Percentiles rank a stretch among this genome's conserved stretches.
These are phyloP conservation scores for Gentiana dahurica DNA, from an alignment of 257 asterid species.

Conservation along the genomic window DNA sequence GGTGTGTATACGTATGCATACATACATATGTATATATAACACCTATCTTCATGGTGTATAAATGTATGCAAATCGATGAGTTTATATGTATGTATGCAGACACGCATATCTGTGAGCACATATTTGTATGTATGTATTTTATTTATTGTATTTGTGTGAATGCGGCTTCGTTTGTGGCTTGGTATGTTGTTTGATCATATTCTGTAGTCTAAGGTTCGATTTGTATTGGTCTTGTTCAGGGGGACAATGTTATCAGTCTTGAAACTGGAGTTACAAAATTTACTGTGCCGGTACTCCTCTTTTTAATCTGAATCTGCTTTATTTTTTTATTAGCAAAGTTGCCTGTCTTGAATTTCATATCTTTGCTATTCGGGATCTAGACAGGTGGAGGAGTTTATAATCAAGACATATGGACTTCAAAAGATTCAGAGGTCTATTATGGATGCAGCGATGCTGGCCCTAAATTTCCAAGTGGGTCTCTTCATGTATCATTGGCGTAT, in stretches of 20 bases:
- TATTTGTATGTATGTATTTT: too few relatives aligned
- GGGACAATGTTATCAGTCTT: conserved; percentile 17
- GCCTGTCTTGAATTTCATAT: conserved; percentile 25
- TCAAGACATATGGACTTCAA: conserved; percentile 81
- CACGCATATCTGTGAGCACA: too few relatives aligned
- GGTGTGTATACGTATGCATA: too few relatives aligned
- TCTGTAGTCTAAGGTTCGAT: conserved; percentile 1
- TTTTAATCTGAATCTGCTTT: background rate
- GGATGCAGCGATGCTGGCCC: conserved; percentile 77
- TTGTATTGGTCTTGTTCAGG: conserved; percentile 19
- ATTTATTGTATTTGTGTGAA: background rate
- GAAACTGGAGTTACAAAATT: conserved; percentile 21
- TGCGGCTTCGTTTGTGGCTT: background rate
- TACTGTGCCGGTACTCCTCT: conserved; percentile 52
- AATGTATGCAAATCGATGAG: too few relatives aligned
- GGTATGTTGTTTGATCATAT: background rate
- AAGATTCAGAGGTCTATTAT: conserved; percentile 43
- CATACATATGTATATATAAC: too few relatives aligned
- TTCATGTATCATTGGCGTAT: background rate
- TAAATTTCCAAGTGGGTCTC: conserved; percentile 56
- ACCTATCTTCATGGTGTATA: too few relatives aligned
- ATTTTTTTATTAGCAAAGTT: conserved; percentile 21
- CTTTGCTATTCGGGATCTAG: conserved; percentile 48
- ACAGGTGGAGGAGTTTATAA: conserved; percentile 29
- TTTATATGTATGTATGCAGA: too few relatives aligned